Base-by-base conservation (phyloP, 495 filamentous ascomycete genomes). In the Podospora pseudoanserina region DNA sequence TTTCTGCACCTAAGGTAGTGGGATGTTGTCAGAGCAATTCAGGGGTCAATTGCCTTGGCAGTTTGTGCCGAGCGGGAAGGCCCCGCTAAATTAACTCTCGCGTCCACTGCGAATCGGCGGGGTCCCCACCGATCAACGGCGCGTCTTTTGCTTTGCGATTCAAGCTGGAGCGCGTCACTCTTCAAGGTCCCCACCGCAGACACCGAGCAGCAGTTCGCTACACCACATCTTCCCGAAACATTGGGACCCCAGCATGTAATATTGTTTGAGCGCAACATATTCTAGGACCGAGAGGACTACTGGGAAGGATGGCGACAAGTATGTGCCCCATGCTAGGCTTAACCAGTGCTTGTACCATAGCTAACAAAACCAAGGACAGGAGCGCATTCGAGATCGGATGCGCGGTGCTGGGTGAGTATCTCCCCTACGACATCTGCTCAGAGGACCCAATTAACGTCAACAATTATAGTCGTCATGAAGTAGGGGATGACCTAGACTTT, bases 301-400 rank as follows among this genome's bases (percentile, higher is more conserved):
- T 49, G 18, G 30, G 27, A 3, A 63, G 30, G 59, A 63, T 63
- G 61, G 61, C 61, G 61, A 63, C 61, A 39, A 63, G 61, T 63
- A 63, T 19, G 61, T 63, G 6, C 18, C n/a, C 4, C 18, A 0
- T 23, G 23, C 23, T 23, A 23, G 23, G 23, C 23, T 19, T 49
- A 5, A 2, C 15, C 59, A 28, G n/a, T 39, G 28, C 30, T 27
- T 27, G 34, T 13, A 16, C 2, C 32, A 19, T 23, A 63, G 20
- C 61, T 34, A 19, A 44, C 27, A 63, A 15, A 63, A 0, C 23
- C 19, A 27, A 63, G 61, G 61, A 23, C 30, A 63, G 30, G 61
- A 63, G 61, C 61, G 61, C 61, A 39, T 63, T 63, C 61, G 61
- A 63, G 61, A 63, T 18, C 61, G 61, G 7, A 63, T 63, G 61